These are phyloP conservation scores for Zychaea mexicana DNA, from an alignment of 371 early-diverging fungal species.

Conservation along the genomic window DNA sequence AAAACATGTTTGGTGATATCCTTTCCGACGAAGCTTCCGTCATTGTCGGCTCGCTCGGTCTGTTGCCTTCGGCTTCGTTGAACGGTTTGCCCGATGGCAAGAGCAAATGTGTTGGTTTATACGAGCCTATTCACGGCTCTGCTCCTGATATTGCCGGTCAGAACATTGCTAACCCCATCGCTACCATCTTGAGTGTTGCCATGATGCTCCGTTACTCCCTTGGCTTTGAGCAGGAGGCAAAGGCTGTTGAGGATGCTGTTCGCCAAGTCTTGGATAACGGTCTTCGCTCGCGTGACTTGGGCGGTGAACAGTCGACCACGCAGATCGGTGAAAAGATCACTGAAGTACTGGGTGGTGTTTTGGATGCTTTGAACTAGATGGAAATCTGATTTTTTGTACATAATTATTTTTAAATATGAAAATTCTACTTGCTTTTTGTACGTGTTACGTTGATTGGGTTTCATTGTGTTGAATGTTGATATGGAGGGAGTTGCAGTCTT, in stretches of 20 bases:
- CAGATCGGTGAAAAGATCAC: constrained; percentile 91
- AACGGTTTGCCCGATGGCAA: constrained; percentile 80
- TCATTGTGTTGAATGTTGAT: too few relatives aligned
- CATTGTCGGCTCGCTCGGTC: constrained; percentile 93
- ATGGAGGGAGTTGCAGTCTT: too few relatives aligned
- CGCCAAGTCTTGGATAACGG: constrained; percentile 87
- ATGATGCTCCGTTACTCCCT: constrained; percentile 95
- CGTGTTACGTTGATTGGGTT: too few relatives aligned
- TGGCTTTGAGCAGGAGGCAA: constrained; percentile 83
- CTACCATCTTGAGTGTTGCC: constrained; percentile 94
- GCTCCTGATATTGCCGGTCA: constrained; percentile 98
- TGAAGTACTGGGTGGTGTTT: constrained; percentile 65
- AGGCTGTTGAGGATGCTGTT: constrained; percentile 90
- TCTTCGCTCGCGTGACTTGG: constrained; percentile 89
- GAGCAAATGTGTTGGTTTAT: constrained; percentile 81
- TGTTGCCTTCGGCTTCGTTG: constrained; percentile 92
- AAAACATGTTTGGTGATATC: constrained; percentile 99
- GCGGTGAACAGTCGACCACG: constrained; percentile 79
- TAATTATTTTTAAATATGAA: too few relatives aligned
- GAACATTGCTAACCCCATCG: constrained; percentile 95
- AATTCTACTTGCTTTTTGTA: too few relatives aligned
- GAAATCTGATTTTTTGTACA: too few relatives aligned
- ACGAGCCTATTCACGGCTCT: constrained; percentile 98
- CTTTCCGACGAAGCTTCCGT: constrained; percentile 94
- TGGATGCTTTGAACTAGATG: constrained; percentile 35